Evolutionary conservation across 176 grass and related monocot genomes (phyloP), one percentile per base, ranked within the genome.

Genomic region (Hyparrhenia diplandra): DNA sequence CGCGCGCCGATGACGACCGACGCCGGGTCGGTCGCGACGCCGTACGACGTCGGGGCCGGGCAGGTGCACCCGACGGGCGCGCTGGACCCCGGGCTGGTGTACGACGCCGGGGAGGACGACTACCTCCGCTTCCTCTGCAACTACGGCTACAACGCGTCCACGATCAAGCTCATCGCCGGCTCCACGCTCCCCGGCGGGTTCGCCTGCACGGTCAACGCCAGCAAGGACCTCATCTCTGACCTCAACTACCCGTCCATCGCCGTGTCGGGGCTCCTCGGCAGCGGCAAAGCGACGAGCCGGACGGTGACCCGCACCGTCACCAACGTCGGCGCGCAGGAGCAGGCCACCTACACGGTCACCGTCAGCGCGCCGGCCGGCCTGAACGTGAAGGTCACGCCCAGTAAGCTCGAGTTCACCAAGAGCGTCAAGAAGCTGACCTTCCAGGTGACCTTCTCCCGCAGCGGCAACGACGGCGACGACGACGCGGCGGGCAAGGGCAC

Each of bases 211-310:
- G 73, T 30, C 37, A 98, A 92, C 64, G 85, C 90, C 0, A 98
- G 80, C 88, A 87, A 83, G 62, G 78, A 85, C 47, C 64, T 91
- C 77, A 98, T 98, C 76, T 98, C 95, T n/a, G 55, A 92, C 27
- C 90, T 94, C 32, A 98, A 98, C 72, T 98, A 98, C 69, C 92
- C 95, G 8, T 98, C 95, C 0, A 92, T 98, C 54, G 78, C 92
- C 13, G 77, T 94, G 20, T n/a, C 88, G 1, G 85, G 42, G 43
- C 83, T 94, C 36, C 59, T 41, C n/a, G 1, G 9, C 10, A 61
- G 74, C 2, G 43, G 51, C 35, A 27, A 14, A 13, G 1, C 3
- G 2, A 7, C 12, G 2, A 40, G 47, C 40, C 82, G 63, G 80
- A 85, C 78, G 0, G 83, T 98, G 60, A 83, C 51, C 17, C 83